A percentile compares a stretch with the other conserved stretches of the same genome.
These are phyloP conservation scores for Fraxinus excelsior DNA, from an alignment of 257 asterid genomes.

Conservation along the genomic window DNA sequence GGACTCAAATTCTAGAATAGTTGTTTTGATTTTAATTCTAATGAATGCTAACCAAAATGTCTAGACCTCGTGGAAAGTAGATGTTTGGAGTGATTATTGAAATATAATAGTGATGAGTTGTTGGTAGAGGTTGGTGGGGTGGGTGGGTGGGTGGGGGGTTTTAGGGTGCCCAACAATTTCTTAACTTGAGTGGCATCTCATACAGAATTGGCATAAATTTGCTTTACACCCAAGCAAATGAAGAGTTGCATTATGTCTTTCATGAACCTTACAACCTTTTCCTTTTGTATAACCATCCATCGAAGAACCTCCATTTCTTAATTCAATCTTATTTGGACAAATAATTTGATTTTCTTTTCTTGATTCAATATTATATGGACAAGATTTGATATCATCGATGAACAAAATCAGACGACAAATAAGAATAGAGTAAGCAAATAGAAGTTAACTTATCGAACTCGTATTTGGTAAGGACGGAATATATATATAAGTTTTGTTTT, in stretches of 20 bases:
- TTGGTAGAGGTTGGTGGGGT: background rate
- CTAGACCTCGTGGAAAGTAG: background rate
- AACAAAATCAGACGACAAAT: background rate
- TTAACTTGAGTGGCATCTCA: conserved; percentile 3
- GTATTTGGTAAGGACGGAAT: too few relatives aligned
- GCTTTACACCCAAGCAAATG: background rate
- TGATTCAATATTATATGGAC: background rate
- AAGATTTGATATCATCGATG: background rate
- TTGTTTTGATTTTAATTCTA: background rate
- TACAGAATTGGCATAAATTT: background rate
- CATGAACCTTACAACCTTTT: too few relatives aligned
- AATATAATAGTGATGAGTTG: background rate
- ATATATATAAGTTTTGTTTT: too few relatives aligned
- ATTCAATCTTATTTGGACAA: background rate
- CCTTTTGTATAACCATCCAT: background rate
- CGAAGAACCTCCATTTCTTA: background rate
- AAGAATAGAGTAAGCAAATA: background rate
- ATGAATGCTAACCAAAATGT: too few relatives aligned
- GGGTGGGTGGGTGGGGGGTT: background rate
- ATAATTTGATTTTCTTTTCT: background rate
- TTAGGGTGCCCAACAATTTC: background rate
- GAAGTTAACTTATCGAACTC: too few relatives aligned
- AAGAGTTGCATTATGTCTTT: background rate
- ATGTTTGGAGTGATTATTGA: background rate
- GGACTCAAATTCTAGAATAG: background rate